These are phyloP conservation scores for Silene uniflora DNA, from an alignment of 148 eudicot species.

Conservation along the genomic window DNA sequence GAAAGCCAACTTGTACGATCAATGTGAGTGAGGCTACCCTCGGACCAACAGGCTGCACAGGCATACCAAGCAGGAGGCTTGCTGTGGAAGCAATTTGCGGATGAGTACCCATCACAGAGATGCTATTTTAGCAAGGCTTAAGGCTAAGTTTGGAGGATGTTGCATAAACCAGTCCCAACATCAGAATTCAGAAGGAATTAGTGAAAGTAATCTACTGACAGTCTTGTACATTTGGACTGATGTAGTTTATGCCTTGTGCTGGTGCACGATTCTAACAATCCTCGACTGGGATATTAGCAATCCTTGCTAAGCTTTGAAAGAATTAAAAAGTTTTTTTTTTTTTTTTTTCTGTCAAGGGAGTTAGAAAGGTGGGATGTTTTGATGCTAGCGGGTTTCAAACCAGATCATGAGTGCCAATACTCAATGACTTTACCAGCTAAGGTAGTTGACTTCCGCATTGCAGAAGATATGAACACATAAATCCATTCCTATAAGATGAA, in stretches of 20 bases:
- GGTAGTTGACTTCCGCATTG: no score
- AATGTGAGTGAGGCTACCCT: constrained; percentile 30
- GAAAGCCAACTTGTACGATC: constrained; percentile 28
- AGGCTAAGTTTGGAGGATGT: neutral
- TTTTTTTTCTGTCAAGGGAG: no score
- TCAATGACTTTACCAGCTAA: no score
- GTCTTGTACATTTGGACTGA: neutral
- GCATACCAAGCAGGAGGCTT: constrained; percentile 18
- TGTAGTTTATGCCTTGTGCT: neutral
- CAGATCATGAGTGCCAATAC: no score
- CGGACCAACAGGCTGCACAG: constrained; percentile 16
- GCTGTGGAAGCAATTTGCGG: constrained; percentile 31
- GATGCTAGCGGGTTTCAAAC: no score
- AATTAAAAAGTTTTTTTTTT: no score
- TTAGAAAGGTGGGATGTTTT: no score
- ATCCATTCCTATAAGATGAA: no score
- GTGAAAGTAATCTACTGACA: no score
- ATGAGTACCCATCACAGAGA: constrained; percentile 1
- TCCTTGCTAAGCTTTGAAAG: neutral
- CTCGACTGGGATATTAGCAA: neutral
- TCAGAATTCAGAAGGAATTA: no score
- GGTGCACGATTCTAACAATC: neutral
- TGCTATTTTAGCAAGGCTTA: neutral
- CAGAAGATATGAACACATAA: no score
- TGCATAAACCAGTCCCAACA: constrained; percentile 1